These are phyloP conservation scores for Ophiostoma perfectum DNA, from an alignment of 2,329 filamentous ascomycete species.

Conservation along the genomic window DNA sequence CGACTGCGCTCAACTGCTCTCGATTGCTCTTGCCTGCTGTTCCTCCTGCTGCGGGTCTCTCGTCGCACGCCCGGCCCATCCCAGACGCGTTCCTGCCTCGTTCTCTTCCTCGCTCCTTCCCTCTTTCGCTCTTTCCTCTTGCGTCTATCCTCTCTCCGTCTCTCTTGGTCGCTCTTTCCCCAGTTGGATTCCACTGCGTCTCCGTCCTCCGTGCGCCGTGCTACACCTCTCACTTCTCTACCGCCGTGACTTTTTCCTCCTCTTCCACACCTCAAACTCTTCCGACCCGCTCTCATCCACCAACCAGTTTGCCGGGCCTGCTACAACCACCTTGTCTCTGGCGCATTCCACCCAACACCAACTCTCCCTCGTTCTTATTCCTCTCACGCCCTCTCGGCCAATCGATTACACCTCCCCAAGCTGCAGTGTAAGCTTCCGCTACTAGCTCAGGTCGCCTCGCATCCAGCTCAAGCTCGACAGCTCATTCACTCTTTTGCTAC, in stretches of 20 bases:
- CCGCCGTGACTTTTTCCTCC: no score
- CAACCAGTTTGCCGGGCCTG: constrained; percentile 9
- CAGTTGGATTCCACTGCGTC: not conserved
- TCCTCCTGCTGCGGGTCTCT: no score
- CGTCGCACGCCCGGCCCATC: no score
- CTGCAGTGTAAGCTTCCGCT: constrained; percentile 1
- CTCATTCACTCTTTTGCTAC: no score
- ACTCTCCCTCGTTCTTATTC: not conserved
- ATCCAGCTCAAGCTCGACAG: not conserved
- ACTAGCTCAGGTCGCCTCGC: not conserved
- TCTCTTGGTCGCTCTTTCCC: not conserved
- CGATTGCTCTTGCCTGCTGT: no score
- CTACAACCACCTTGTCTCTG: not conserved
- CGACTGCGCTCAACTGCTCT: no score
- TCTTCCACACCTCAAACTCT: not conserved
- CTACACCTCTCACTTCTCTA: not conserved
- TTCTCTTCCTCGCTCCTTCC: not conserved
- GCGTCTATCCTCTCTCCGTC: not conserved
- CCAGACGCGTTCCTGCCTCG: no score
- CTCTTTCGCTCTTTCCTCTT: constrained; percentile 2
- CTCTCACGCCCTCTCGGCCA: constrained; percentile 2
- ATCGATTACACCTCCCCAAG: constrained; percentile 5
- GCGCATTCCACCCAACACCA: constrained; percentile 3
- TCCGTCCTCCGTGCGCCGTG: not conserved
- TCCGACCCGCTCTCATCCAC: not conserved